These are phyloP conservation scores for Ilyonectria mors-panacis DNA, from an alignment of 2,329 filamentous ascomycete species.

Conservation along the genomic window DNA sequence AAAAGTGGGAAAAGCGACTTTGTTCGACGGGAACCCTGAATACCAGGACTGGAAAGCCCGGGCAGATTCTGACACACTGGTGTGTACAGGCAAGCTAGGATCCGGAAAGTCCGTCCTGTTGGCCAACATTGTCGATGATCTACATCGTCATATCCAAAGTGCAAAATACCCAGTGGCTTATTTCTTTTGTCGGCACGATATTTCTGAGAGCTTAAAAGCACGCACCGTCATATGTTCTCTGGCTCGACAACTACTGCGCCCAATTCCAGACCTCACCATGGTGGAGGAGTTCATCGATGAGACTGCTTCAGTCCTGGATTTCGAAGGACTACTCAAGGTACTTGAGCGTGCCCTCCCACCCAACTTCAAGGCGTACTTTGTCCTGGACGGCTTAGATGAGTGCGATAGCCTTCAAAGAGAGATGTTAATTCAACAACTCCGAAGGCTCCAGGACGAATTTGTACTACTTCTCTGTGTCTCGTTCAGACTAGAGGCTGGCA, in stretches of 20 bases:
- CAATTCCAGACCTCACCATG: neutral
- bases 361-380: neutral
- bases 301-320: neutral
- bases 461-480: slow-evolving; percentile 11
- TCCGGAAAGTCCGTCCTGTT: too few relatives aligned
- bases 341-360: neutral
- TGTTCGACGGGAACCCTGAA: slow-evolving; percentile 32
- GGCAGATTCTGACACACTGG: slow-evolving; percentile 44
- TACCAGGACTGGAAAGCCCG: slow-evolving; percentile 42
- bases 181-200: slow-evolving; percentile 54
- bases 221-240: slow-evolving; percentile 52
- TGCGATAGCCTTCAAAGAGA: slow-evolving; percentile 3
- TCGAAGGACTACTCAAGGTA: neutral
- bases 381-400: slow-evolving; percentile 41
- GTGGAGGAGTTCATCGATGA: neutral
- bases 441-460: neutral
- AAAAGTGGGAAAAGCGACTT: slow-evolving; percentile 55
- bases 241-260: slow-evolving; percentile 54
- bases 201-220: slow-evolving; percentile 47
- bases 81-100: slow-evolving; percentile 58
- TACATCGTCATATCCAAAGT: slow-evolving; percentile 40
- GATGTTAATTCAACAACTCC: neutral
- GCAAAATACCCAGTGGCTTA: slow-evolving; percentile 43
- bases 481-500: neutral
- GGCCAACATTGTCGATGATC: slow-evolving; percentile 60